Evolutionary conservation across 345 rosid species (phyloP).

Genomic region (Ceriops zippeliana): DNA sequence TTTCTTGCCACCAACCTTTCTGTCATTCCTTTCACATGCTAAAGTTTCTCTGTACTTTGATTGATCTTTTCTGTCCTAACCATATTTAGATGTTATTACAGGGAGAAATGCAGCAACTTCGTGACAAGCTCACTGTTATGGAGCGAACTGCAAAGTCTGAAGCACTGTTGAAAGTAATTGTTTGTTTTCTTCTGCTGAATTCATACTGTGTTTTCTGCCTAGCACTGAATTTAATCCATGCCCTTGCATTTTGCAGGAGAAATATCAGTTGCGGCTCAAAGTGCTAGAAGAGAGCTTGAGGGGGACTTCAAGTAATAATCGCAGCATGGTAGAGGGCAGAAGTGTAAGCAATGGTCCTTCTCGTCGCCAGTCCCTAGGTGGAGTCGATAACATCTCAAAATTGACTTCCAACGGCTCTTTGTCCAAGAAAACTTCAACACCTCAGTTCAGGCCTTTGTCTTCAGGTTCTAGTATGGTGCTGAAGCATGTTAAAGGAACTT

Average conservation of each 20-base stretch:
- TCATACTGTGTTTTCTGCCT: constrained; percentile 7
- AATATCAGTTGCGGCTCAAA: constrained; percentile 77
- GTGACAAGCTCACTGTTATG: constrained; percentile 70
- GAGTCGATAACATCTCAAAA: constrained; percentile 72
- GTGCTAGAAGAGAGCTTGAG: constrained; percentile 89
- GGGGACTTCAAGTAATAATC: constrained; percentile 56
- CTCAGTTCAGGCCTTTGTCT: constrained; percentile 63
- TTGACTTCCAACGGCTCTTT: constrained; percentile 67
- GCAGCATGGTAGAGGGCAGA: constrained; percentile 56
- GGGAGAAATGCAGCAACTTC: constrained; percentile 99
- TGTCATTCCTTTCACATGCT: constrained; percentile 16
- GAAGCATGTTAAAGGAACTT: constrained; percentile 92
- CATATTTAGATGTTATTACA: constrained; percentile 18
- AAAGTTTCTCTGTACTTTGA: constrained; percentile 7
- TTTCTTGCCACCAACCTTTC: constrained; percentile 7
- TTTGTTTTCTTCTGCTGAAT: constrained; percentile 12
- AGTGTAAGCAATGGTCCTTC: constrained; percentile 84
- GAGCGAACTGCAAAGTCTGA: constrained; percentile 96
- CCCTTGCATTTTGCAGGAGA: constrained; percentile 53
- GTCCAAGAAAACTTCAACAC: constrained; percentile 59
- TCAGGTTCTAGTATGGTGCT: constrained; percentile 59
- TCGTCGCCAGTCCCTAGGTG: constrained; percentile 95
- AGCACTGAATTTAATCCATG: constrained; percentile 15
- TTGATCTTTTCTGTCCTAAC: constrained; percentile 3
- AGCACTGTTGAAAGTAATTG: constrained; percentile 81